phyloP scores from a whole-genome alignment of 306 rosid species.

The Lablab purpureus region DNA sequence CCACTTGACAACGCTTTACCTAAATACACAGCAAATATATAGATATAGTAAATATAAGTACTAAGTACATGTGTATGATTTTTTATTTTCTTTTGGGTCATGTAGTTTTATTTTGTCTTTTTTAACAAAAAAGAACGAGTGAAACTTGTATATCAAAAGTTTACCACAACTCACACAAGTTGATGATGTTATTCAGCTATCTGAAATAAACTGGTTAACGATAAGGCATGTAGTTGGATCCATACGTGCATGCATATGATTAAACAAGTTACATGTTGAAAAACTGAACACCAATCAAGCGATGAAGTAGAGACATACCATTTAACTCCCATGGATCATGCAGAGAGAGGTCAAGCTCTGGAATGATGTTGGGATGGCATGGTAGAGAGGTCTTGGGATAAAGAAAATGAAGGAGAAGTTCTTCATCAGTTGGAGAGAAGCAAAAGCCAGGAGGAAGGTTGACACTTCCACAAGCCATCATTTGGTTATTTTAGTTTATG shows the following conservation, averaged over 20 bases:
- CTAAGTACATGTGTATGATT: background rate
- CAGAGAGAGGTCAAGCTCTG: conserved; percentile 54
- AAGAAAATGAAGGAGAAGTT: conserved; percentile 62
- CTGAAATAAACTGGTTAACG: too few relatives aligned
- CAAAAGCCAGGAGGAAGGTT: conserved; percentile 66
- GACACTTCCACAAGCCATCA: conserved; percentile 48
- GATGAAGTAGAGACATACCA: conserved; percentile 40
- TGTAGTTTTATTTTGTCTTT: too few relatives aligned
- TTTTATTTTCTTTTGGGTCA: background rate
- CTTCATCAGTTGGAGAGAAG: conserved; percentile 67
- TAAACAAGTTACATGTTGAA: background rate
- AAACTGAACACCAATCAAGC: background rate
- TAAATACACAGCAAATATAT: background rate
- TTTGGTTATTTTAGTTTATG: background rate
- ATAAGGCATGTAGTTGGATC: conserved; percentile 2
- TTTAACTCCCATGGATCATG: conserved; percentile 55
- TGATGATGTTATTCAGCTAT: too few relatives aligned
- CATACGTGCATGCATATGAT: conserved; percentile 35
- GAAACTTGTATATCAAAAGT: too few relatives aligned
- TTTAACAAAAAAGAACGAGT: too few relatives aligned
- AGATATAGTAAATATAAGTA: background rate
- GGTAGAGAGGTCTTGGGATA: conserved; percentile 52
- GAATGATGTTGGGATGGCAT: conserved; percentile 58
- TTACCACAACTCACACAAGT: too few relatives aligned
- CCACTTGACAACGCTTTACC: conserved; percentile 60